phyloP scores from a whole-genome alignment of 148 eudicot species.

The Chenopodium formosanum region DNA sequence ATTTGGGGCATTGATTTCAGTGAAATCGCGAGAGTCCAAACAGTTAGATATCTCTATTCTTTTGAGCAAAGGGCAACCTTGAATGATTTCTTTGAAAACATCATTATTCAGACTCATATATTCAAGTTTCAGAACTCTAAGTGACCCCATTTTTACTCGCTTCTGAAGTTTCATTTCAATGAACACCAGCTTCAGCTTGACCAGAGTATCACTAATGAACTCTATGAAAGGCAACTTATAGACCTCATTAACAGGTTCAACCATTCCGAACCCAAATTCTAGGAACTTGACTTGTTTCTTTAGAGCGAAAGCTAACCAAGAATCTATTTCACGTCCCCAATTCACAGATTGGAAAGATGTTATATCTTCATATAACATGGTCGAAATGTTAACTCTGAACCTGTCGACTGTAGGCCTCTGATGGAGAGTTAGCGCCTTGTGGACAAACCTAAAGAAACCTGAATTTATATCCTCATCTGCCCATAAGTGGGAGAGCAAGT shows the following conservation, averaged over 20 bases:
- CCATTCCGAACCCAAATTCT: slow-evolving; percentile 10
- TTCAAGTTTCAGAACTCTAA: slow-evolving; percentile 19
- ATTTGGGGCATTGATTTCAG: slow-evolving; percentile 10
- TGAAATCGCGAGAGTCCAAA: not conserved
- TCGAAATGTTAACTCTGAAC: not conserved
- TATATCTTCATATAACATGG: not conserved
- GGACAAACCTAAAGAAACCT: slow-evolving; percentile 9
- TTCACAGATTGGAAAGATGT: not conserved
- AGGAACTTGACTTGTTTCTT: slow-evolving; percentile 18
- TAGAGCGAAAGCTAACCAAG: slow-evolving; percentile 13
- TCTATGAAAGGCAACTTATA: slow-evolving; percentile 19
- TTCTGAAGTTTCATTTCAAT: slow-evolving; percentile 6
- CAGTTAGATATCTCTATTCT: slow-evolving; percentile 9
- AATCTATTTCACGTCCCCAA: not conserved
- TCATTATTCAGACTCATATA: not conserved
- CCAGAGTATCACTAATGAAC: slow-evolving; percentile 17
- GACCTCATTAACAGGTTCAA: slow-evolving; percentile 5
- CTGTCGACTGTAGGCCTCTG: not conserved
- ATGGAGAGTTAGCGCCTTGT: not conserved
- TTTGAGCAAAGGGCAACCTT: slow-evolving; percentile 29
- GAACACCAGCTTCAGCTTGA: slow-evolving; percentile 17
- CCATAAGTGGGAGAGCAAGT: not conserved
- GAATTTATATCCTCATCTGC: not conserved
- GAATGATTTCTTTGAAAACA: slow-evolving; percentile 8
- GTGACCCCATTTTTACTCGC: slow-evolving; percentile 16